Base-by-base conservation (phyloP, 75 land plant species). In the Selaginella tamariscina region DNA sequence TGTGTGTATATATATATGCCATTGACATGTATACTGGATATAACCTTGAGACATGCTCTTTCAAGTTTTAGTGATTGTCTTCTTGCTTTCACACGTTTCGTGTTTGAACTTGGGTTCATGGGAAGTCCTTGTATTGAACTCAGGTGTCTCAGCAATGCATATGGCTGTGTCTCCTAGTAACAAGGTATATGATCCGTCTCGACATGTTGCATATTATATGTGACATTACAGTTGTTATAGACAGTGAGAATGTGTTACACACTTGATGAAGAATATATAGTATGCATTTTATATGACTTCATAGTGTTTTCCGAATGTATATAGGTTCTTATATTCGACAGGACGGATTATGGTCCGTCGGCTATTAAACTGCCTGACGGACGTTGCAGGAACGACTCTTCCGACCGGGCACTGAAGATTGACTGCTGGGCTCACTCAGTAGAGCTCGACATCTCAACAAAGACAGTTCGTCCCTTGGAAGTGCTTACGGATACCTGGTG, bases 61-160 rank as follows among this genome's bases (percentile, higher is more conserved):
- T 85, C 64, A 85, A 39, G 49, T 5, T 39, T 15, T 39, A 39
- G 49, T 15, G 5, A 5, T 15, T 5, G 49, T 15, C 49, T 39
- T 15, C 49, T 5, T 33, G 55, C 31, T 64, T 32, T 32, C 72
- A 56, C 68, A 31, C 77, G 77, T 82, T 18, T 57, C 44, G 49
- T 15, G 5, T 39, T 15, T 39, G 11, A 5, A 5, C 49, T 15
- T 39, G 49, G 88, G 81, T 63, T 72, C 70, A 70, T 84, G 86
- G 86, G 74, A 74, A 64, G 70, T 82, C 1, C 67, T 84, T 0
- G 75, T 82, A 0, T 21, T 70, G 18, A 77, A 84, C 76, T 80
- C 81, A 57, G 90, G 90, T 30, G 80, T 87, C 2, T 76, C 90
- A 2, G 81, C 90, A 30, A 87, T 87, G 90, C 90, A 87, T 77